phyloP scores from a whole-genome alignment of 495 filamentous ascomycete species.

The Aspergillus haitiensis region DNA sequence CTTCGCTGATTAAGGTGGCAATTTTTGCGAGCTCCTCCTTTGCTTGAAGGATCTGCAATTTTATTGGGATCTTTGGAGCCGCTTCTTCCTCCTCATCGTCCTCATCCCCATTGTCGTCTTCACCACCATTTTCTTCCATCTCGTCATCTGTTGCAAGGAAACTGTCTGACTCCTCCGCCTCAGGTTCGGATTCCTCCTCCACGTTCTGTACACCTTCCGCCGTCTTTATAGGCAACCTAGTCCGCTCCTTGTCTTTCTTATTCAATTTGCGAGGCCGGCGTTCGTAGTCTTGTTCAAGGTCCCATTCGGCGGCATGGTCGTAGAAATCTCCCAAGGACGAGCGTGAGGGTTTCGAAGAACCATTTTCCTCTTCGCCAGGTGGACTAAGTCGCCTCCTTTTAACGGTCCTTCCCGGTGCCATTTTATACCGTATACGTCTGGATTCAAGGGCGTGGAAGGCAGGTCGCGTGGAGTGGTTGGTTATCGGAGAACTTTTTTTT shows the following conservation, averaged over 20 bases:
- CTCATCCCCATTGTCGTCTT: constrained; percentile 58
- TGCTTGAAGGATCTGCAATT: constrained; percentile 76
- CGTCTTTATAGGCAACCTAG: constrained; percentile 81
- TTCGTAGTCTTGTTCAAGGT: constrained; percentile 92
- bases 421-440: constrained; percentile 27
- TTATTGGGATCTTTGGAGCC: constrained; percentile 60
- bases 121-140: constrained; percentile 49
- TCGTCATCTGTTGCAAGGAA: constrained; percentile 51
- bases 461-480: constrained; percentile 13
- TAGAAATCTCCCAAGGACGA: constrained; percentile 36
- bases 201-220: constrained; percentile 68
- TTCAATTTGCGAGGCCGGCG: constrained; percentile 68
- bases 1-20: constrained; percentile 79
- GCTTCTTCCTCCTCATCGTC: constrained; percentile 49
- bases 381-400: constrained; percentile 60
- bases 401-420: constrained; percentile 48
- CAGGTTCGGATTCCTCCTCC: constrained; percentile 43
- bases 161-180: constrained; percentile 52
- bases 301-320: constrained; percentile 61
- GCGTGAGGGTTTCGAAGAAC: constrained; percentile 35
- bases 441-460: constrained; percentile 27
- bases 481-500: constrained; percentile 27
- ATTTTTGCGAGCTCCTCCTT: constrained; percentile 91
- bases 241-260: constrained; percentile 68
- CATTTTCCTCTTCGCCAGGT: constrained; percentile 41